Base-by-base conservation (phyloP, 148 eudicot genomes). In the Talinum fruticosum region DNA sequence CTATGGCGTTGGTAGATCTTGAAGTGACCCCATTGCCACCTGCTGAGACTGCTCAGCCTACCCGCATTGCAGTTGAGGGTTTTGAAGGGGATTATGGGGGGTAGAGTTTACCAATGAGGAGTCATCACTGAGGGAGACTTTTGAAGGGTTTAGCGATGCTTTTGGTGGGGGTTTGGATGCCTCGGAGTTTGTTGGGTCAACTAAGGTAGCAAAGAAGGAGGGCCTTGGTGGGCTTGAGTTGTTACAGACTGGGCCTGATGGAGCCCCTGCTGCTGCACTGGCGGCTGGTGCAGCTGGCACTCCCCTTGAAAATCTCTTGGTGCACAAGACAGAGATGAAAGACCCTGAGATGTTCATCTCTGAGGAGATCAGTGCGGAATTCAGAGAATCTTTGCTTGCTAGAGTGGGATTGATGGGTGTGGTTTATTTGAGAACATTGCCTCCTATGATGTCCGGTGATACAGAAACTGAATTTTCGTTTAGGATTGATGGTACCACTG, bases 111-210 rank as follows among this genome's bases (percentile, higher is more conserved):
- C 90, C 75, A 85, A 86, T 49, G 98, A 95, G 19, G 93, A 89
- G 66, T 86, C 96, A 2, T 90, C 98, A 1, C 81, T 95, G 81
- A 87, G 87, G 10, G 98, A 95, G 78, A 96, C 94, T 72, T 95
- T 95, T 85, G 98, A 95, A 87, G 98, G 98, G 72, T 80, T 95
- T 76, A 87, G 84, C 87, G 94, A 92, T 85, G 98, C 98, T 57
- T 95, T 96, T 92, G 98, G 98, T 81, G 98, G 98, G 36, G 98
- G 98, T 71, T 86, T 95, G 85, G 98, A 95, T 84, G 98, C 89
- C n/a, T 95, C 98, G 5, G 98, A 92, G 87, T 95, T 87, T 82
- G 94, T 95, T 8, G 97, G 86, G 23, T 1, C 96, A 13, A 92
- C 88, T 64, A 92, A 95, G 81, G 88, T 79, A 49, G 71, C 81